phyloP scores from a whole-genome alignment of 1,284 basidiomycete species.

The Chiua sp. region DNA sequence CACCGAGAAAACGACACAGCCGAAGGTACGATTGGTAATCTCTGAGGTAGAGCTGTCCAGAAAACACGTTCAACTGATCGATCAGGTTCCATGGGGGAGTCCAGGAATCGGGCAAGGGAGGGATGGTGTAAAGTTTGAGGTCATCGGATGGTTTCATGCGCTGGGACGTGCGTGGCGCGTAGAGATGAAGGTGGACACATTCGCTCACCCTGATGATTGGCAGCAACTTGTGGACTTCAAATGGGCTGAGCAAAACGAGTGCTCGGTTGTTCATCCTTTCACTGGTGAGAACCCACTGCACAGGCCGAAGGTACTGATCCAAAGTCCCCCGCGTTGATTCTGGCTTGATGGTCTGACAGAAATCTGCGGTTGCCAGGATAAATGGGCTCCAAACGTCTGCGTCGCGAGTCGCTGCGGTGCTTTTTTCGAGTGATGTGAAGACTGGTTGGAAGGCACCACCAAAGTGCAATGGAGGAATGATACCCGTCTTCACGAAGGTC shows the following conservation, averaged over 20 bases:
- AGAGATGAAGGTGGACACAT: no score
- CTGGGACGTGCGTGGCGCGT: no score
- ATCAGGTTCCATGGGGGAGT: background rate
- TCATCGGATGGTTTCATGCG: conserved; percentile 33
- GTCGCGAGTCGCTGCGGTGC: background rate
- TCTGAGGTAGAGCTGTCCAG: conserved; percentile 31
- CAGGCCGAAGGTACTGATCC: conserved; percentile 42
- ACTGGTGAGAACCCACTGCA: conserved; percentile 46
- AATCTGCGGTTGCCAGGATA: conserved; percentile 30
- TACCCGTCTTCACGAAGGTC: conserved; percentile 25
- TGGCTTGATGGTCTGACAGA: conserved; percentile 10
- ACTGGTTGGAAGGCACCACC: no score
- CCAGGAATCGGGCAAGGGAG: conserved; percentile 13
- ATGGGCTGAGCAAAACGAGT: conserved; percentile 24
- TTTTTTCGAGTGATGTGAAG: no score
- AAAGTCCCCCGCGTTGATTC: no score
- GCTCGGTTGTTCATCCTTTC: background rate
- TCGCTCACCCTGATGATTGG: no score
- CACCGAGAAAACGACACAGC: no score
- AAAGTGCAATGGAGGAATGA: background rate
- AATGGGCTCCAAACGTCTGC: conserved; percentile 10
- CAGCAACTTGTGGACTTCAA: no score
- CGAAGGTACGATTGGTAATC: conserved; percentile 35
- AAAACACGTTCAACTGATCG: conserved; percentile 36
- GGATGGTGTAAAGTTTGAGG: conserved; percentile 41